Conservation (phyloP, 2,329 filamentous ascomycete species). For the Trichoderma asperellum region DNA sequence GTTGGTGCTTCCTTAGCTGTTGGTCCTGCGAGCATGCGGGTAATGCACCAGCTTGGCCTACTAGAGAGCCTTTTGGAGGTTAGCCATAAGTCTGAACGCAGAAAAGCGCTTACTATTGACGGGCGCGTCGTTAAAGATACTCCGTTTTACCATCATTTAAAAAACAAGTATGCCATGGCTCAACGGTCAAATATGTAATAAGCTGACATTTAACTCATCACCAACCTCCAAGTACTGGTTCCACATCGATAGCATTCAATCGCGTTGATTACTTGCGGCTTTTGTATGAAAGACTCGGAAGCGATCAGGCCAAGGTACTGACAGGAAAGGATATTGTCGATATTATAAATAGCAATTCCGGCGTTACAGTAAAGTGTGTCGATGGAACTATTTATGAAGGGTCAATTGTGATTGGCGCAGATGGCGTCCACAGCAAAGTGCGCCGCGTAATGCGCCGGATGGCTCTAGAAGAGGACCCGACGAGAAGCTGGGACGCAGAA, state of each 20-base stretch:
- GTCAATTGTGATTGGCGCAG: conserved; percentile 46
- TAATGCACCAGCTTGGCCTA: conserved; percentile 41
- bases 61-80: conserved; percentile 15
- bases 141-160: neutral
- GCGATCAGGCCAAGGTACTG: conserved; percentile 36
- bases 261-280: conserved; percentile 39
- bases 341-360: conserved; percentile 30
- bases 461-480: conserved; percentile 21
- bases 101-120: neutral
- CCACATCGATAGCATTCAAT: conserved; percentile 36
- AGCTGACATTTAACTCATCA: neutral
- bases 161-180: neutral
- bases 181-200: neutral
- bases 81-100: neutral
- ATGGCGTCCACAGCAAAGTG: conserved; percentile 46
- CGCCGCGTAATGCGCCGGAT: conserved; percentile 42
- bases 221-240: conserved; percentile 31
- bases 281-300: conserved; percentile 37
- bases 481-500: conserved; percentile 10
- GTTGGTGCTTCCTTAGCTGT: conserved; percentile 41
- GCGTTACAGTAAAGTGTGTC: conserved; percentile 38
- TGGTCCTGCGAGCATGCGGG: conserved; percentile 36
- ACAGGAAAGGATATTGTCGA: conserved; percentile 36
- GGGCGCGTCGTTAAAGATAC: neutral
- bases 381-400: conserved; percentile 42